Conservation (phyloP, 305 asterid species). For the Lippia alba region DNA sequence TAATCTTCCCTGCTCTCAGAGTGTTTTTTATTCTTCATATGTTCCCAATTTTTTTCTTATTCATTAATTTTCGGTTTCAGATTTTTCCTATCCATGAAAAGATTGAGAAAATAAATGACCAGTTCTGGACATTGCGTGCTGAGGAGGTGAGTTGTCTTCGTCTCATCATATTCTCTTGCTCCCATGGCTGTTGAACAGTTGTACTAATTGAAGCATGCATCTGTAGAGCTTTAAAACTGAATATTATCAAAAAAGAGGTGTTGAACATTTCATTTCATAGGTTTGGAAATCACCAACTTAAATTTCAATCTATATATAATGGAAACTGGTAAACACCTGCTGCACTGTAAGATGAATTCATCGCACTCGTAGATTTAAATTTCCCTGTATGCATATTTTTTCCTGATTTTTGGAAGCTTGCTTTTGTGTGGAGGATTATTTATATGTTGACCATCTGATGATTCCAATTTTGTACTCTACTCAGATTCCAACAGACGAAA, state of each 20-base stretch:
- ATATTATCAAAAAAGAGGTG: too few relatives aligned
- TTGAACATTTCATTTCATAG: too few relatives aligned
- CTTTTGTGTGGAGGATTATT: slow-evolving; percentile 2
- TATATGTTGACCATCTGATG: neutral
- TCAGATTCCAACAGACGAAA: slow-evolving; percentile 86
- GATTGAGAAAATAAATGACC: slow-evolving; percentile 78
- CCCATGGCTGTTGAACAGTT: slow-evolving; percentile 58
- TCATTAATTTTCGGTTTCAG: slow-evolving; percentile 42
- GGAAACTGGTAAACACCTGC: too few relatives aligned
- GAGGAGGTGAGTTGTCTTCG: slow-evolving; percentile 60
- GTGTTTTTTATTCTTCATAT: slow-evolving; percentile 26
- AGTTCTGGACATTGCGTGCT: slow-evolving; percentile 79
- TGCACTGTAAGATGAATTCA: too few relatives aligned
- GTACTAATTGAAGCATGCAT: slow-evolving; percentile 65
- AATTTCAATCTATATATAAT: too few relatives aligned
- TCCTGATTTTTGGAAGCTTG: too few relatives aligned
- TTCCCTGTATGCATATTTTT: too few relatives aligned
- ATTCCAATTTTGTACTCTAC: slow-evolving; percentile 21
- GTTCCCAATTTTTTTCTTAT: neutral
- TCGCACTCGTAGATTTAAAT: too few relatives aligned
- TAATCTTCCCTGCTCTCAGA: slow-evolving; percentile 39
- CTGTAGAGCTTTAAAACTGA: too few relatives aligned
- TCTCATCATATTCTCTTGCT: neutral
- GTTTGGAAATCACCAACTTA: too few relatives aligned
- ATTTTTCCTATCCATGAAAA: slow-evolving; percentile 68